Evolutionary conservation across 148 eudicot species (phyloP), one percentile per base, ranked within the genome.

Genomic region (Vaccinium darrowii): DNA sequence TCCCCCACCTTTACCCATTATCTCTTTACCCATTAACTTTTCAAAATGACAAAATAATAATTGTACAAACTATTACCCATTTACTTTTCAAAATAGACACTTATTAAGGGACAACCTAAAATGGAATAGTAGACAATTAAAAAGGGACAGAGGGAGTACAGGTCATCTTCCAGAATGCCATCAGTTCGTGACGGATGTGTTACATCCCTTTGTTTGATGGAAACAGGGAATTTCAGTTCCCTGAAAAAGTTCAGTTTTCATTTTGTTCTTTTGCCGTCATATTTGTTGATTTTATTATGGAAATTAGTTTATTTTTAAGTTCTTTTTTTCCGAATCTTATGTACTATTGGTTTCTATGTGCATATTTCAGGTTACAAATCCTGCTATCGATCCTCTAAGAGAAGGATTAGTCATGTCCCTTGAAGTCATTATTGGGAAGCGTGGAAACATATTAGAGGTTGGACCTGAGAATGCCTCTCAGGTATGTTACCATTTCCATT

Each of bases 381-480:
- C 99, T 82, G 98, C 99, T 77, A 97, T 97, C 74, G 99, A 97
- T 89, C 99, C 99, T 85, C 92, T 97, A 33, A 91, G 99, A 87
- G 99, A 97, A 90, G 99, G 99, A 62, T 86, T 97, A 76, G 99
- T 97, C 43, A 97, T 97, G 99, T 95, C 99, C 83, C 96, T 97
- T 84, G 99, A 97, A 87, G 98, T 95, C 76, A 97, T 93, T 87
- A 92, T 97, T 84, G 99, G 99, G 77, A 95, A 91, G 91, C 98
- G 99, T 85, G 89, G 99, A 78, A 97, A 97, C 87, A 94, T 97
- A 83, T 88, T 97, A 79, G 99, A 93, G 86, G 94, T 92, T 91
- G 99, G 99, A 88, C 98, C 99, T 58, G 98, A 97, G 86, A 95
- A 97, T 89, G 98, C 94, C 76, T 97, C 98, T 84, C 99, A 97